phyloP scores from a whole-genome alignment of 352 stramenopile species.

The Thraustochytrium sp. region DNA sequence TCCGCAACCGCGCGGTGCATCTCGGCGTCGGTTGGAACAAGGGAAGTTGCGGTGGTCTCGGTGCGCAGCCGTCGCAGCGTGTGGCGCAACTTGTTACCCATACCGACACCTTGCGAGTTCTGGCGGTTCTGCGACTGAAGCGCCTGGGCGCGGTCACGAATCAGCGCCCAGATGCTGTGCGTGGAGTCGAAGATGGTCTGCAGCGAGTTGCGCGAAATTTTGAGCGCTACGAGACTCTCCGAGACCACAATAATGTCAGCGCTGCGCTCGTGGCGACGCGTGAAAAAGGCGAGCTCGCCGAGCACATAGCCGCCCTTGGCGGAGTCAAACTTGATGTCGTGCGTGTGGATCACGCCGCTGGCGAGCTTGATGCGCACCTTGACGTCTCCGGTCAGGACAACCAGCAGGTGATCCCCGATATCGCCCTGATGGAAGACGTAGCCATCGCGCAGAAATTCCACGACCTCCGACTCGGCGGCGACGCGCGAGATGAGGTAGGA shows the following conservation, averaged over 20 bases:
- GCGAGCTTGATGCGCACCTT: neutral
- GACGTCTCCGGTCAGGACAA: slow-evolving; percentile 17
- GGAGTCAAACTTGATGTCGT: neutral
- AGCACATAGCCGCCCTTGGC: neutral
- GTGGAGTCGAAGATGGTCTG: slow-evolving; percentile 3
- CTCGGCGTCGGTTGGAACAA: no score
- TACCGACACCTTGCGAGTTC: no score
- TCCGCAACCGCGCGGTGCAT: no score
- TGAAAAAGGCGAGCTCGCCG: neutral
- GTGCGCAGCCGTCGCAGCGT: no score
- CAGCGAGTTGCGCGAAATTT: neutral
- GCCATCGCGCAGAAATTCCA: neutral
- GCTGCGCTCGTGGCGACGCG: neutral
- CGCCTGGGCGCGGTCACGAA: neutral
- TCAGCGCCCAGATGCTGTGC: neutral
- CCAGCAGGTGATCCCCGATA: neutral
- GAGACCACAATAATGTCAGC: neutral
- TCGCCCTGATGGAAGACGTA: slow-evolving; percentile 2
- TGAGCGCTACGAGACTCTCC: neutral
- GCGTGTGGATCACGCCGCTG: neutral
- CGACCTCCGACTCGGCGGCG: slow-evolving; percentile 16
- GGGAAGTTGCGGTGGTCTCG: no score
- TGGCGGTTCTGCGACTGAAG: neutral
- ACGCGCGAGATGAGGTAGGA: slow-evolving; percentile 20
- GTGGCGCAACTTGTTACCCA: no score